Conservation (phyloP, 306 rosid genomes). For the Corylus americana region DNA sequence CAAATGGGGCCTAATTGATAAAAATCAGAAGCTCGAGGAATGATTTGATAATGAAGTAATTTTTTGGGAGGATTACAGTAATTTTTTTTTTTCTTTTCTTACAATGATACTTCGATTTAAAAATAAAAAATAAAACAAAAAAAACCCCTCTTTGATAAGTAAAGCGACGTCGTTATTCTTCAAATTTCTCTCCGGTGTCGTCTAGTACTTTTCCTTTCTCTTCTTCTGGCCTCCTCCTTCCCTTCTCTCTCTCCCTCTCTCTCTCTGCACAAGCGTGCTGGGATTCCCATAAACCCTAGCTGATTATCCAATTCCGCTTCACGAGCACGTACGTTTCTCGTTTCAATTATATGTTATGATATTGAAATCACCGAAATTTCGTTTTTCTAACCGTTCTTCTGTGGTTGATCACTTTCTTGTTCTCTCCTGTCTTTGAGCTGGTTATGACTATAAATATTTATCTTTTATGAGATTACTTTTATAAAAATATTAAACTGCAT, state of each 20-base stretch:
- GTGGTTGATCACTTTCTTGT: not conserved
- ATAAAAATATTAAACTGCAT: not conserved
- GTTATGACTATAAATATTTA: not conserved
- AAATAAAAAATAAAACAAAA: no score
- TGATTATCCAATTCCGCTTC: not conserved
- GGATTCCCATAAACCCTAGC: not conserved
- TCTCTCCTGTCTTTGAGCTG: not conserved
- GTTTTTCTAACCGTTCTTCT: not conserved
- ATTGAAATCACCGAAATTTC: not conserved
- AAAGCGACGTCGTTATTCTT: not conserved
- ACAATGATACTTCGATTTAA: no score
- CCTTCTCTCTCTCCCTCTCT: not conserved
- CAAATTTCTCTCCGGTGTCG: not conserved
- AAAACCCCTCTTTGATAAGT: no score
- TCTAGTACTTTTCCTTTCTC: not conserved
- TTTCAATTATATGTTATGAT: not conserved
- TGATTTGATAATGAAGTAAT: no score
- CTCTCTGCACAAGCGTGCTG: not conserved
- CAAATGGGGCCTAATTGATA: no score
- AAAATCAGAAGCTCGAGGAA: no score
- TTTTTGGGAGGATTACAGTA: no score
- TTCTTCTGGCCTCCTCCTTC: not conserved
- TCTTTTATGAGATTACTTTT: not conserved
- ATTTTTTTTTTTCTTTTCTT: no score
- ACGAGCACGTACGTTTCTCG: not conserved